A percentile compares a stretch with the other conserved stretches of the same genome.
These are phyloP conservation scores for Emmonsia crescens DNA, from an alignment of 2,329 filamentous ascomycete species.

Conservation along the genomic window DNA sequence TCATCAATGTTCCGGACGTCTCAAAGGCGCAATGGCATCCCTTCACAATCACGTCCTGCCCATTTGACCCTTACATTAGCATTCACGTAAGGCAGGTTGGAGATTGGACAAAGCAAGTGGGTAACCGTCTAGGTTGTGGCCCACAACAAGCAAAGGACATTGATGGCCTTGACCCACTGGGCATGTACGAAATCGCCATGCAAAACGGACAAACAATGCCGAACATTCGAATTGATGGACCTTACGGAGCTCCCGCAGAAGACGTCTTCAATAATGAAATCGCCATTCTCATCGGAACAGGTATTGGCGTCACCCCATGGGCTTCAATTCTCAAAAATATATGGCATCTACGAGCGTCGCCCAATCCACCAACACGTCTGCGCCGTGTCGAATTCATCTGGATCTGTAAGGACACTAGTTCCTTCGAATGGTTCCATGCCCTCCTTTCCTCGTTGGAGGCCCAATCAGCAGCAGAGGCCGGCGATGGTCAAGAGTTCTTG, in stretches of 20 bases:
- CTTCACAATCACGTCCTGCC: conserved; percentile 97
- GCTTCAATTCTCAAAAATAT: conserved; percentile 92
- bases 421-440: conserved; percentile 98
- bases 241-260: conserved; percentile 92
- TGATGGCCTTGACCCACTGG: conserved; percentile 79
- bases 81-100: conserved; percentile 93
- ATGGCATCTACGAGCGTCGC: conserved; percentile 85
- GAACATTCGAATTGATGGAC: conserved; percentile 76
- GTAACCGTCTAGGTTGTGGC: conserved; percentile 88
- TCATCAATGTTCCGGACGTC: conserved; percentile 83
- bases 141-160: conserved; percentile 79
- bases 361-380: conserved; percentile 79
- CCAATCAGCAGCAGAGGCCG: conserved; percentile 62
- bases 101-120: conserved; percentile 90
- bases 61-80: conserved; percentile 87
- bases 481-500: conserved; percentile 60
- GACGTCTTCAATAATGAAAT: conserved; percentile 93
- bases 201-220: conserved; percentile 93
- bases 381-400: conserved; percentile 97
- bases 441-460: conserved; percentile 81
- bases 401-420: conserved; percentile 91
- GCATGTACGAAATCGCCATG: conserved; percentile 96
- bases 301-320: conserved; percentile 79
- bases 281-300: conserved; percentile 66
- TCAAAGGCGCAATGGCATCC: conserved; percentile 94